Percentiles rank a stretch among this genome's conserved stretches.
These are phyloP conservation scores for Exophiala aquamarina DNA, from an alignment of 2,329 filamentous ascomycete species.

Conservation along the genomic window DNA sequence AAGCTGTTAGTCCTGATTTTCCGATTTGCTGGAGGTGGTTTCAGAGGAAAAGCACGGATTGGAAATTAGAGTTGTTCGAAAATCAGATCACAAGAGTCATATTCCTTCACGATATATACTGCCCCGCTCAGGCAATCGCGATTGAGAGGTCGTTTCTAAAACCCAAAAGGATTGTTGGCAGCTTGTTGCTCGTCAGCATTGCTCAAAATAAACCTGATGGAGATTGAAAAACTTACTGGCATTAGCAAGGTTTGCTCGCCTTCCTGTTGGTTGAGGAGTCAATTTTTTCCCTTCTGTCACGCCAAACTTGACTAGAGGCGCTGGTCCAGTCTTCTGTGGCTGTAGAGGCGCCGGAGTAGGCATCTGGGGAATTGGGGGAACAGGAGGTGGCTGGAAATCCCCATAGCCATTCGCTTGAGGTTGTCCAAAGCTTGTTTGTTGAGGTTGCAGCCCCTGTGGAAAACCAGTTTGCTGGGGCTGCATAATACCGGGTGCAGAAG, in stretches of 20 bases:
- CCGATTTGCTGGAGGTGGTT: too few species aligned
- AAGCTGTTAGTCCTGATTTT: too few species aligned
- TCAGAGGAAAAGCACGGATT: too few species aligned
- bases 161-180: conserved; percentile 23
- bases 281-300: conserved; percentile 74
- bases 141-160: conserved; percentile 4
- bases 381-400: conserved; percentile 51
- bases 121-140: neutral
- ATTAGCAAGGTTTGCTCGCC: conserved; percentile 85
- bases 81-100: neutral
- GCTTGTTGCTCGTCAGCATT: conserved; percentile 15
- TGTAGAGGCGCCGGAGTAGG: conserved; percentile 62
- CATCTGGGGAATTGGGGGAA: conserved; percentile 59
- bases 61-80: too few species aligned
- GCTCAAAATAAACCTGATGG: conserved; percentile 13
- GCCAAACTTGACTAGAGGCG: conserved; percentile 87
- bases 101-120: neutral
- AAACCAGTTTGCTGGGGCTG: conserved; percentile 40
- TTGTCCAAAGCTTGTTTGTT: conserved; percentile 27
- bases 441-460: conserved; percentile 11
- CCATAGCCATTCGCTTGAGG: conserved; percentile 49
- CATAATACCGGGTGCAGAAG: conserved; percentile 65
- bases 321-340: conserved; percentile 79
- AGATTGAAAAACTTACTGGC: conserved; percentile 73
- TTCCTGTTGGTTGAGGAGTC: conserved; percentile 80